These are phyloP conservation scores for Clavariopsis aquatica DNA, from an alignment of 495 filamentous ascomycete genomes.

Conservation along the genomic window DNA sequence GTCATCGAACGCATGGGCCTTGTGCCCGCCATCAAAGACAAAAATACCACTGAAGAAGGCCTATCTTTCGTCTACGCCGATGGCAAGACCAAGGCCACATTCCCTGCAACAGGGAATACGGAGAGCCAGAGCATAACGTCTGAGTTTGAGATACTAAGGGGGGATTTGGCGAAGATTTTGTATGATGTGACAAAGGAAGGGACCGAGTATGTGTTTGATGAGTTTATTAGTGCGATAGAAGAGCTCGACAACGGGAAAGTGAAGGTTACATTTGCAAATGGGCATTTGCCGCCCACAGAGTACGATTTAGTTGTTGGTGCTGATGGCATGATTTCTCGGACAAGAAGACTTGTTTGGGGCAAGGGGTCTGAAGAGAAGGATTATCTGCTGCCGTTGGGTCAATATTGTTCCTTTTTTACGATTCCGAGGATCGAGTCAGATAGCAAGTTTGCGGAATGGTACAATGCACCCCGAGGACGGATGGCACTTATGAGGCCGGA, in stretches of 20 bases:
- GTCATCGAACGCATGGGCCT: slow-evolving; percentile 36
- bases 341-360: slow-evolving; percentile 31
- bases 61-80: slow-evolving; percentile 22
- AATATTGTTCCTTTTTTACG: slow-evolving; percentile 40
- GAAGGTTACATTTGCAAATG: slow-evolving; percentile 30
- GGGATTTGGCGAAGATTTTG: slow-evolving; percentile 34
- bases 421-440: slow-evolving; percentile 23
- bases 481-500: background rate
- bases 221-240: slow-evolving; percentile 26
- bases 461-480: slow-evolving; percentile 40
- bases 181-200: slow-evolving; percentile 24
- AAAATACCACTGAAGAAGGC: slow-evolving; percentile 35
- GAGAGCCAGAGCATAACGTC: slow-evolving; percentile 22
- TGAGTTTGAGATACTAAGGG: slow-evolving; percentile 39
- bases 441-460: slow-evolving; percentile 8
- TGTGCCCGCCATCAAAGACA: slow-evolving; percentile 28
- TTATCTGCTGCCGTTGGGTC: slow-evolving; percentile 19
- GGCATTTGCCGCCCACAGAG: slow-evolving; percentile 8
- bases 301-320: slow-evolving; percentile 41
- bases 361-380: slow-evolving; percentile 21
- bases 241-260: slow-evolving; percentile 27
- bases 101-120: slow-evolving; percentile 18
- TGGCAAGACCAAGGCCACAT: slow-evolving; percentile 28
- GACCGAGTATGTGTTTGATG: slow-evolving; percentile 33
- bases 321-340: slow-evolving; percentile 35